phyloP scores from a whole-genome alignment of 2,329 filamentous ascomycete genomes.

The Trichoderma koningii region DNA sequence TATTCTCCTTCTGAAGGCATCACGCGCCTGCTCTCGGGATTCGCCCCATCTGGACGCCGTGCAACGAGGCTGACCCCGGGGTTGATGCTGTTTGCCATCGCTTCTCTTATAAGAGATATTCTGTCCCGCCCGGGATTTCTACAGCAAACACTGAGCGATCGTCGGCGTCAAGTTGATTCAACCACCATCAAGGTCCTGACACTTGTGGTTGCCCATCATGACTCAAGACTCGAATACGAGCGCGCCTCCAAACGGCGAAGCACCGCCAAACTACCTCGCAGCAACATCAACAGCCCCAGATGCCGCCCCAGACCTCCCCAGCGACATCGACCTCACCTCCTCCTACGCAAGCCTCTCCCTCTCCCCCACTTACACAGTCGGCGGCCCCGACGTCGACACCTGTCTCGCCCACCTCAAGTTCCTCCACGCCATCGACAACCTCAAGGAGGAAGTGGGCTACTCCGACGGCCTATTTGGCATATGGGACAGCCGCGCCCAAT shows the following conservation, averaged over 20 bases:
- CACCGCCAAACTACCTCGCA: constrained; percentile 11
- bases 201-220: neutral
- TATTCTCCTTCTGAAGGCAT: neutral
- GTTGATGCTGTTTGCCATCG: too few relatives aligned
- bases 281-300: neutral
- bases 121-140: too few relatives aligned
- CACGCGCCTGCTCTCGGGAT: neutral
- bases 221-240: neutral
- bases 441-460: constrained; percentile 70
- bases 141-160: too few relatives aligned
- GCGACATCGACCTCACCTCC: constrained; percentile 15
- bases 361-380: neutral
- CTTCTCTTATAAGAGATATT: too few relatives aligned
- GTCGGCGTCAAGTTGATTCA: neutral
- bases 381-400: constrained; percentile 44
- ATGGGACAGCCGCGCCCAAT: constrained; percentile 49
- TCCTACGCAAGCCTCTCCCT: constrained; percentile 19
- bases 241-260: neutral
- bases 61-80: too few relatives aligned
- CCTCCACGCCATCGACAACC: constrained; percentile 64
- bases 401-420: constrained; percentile 76
- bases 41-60: neutral
- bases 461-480: constrained; percentile 69
- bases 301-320: neutral
- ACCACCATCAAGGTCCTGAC: neutral